Base-by-base conservation (phyloP, 148 eudicot genomes). In the Tetragonia tetragonoides region DNA sequence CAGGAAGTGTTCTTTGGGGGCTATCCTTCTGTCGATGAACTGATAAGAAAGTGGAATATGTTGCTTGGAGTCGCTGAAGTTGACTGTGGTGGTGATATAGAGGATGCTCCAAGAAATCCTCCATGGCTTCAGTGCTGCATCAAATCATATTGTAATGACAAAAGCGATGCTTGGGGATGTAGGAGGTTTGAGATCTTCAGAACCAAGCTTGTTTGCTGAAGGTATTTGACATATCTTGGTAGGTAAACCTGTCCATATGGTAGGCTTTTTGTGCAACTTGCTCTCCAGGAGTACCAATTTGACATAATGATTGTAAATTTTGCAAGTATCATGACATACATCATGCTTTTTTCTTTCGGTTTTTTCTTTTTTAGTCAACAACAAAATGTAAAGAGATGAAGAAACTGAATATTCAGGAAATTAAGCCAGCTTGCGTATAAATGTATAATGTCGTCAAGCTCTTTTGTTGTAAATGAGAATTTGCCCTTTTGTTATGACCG, bases 41-140 rank as follows among this genome's bases (percentile, higher is more conserved):
- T 95, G 84, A 82, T 67, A 5, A 83, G 75, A 74, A 92, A 84
- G 83, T 81, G 87, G 76, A 87, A 91, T 23, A 72, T 41, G 71
- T 81, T 94, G 81, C 90, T 94, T 23, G 98, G 98, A 75, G 63
- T 89, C 41, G 39, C 79, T 56, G 84, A 77, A 18, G 66, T 47
- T 47, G 82, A 78, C 17, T 63, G 51, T 21, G 76, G 68, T 14
- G 57, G 56, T 28, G 86, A 74, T 64, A 63, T 40, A 34, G 64
- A 81, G 65, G 82, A 78, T 46, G 82, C 72, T 73, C 83, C 87
- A 15, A 88, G 96, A 83, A 84, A 88, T 80, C 95, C 98, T 60
- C 97, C 97, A 51, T 95, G 98, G 98, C 69, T 92, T 28, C 80
- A 79, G 69, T 88, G 92, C 82, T 90, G 98, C 83, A 75, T 95